A percentile compares a stretch with the other conserved stretches of the same genome.
Evolutionary conservation across 768 basidiomycete genomes (phyloP).

Genomic region (Lanmaoa pseudosensibilis): DNA sequence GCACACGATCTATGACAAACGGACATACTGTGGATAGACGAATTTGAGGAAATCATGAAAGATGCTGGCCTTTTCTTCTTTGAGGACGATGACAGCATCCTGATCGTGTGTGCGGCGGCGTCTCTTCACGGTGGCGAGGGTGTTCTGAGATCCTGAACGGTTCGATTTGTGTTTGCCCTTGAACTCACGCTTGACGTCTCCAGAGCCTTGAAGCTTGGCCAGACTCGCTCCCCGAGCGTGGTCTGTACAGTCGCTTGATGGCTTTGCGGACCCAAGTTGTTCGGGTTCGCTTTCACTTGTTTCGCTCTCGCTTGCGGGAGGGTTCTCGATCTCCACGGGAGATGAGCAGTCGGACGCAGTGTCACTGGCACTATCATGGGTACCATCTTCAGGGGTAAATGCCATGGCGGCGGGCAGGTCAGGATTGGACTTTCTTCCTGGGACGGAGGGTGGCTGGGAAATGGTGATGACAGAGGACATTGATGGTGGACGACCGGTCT

Average conservation of each 20-base stretch:
- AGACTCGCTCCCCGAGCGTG: slow-evolving; percentile 54
- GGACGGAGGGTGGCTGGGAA: slow-evolving; percentile 66
- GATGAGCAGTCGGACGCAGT: slow-evolving; percentile 42
- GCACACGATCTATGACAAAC: not conserved
- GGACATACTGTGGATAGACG: slow-evolving; percentile 85
- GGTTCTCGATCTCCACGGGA: slow-evolving; percentile 40
- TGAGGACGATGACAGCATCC: slow-evolving; percentile 85
- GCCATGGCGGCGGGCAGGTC: slow-evolving; percentile 55
- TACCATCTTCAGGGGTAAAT: slow-evolving; percentile 57
- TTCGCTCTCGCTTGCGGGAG: slow-evolving; percentile 35
- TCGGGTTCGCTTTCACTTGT: slow-evolving; percentile 38
- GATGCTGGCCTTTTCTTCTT: slow-evolving; percentile 84
- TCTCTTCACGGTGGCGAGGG: slow-evolving; percentile 43
- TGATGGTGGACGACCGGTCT: slow-evolving; percentile 77
- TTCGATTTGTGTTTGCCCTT: slow-evolving; percentile 25
- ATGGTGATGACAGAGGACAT: slow-evolving; percentile 85
- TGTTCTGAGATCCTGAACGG: slow-evolving; percentile 26
- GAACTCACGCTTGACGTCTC: slow-evolving; percentile 21
- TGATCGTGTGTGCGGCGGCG: slow-evolving; percentile 49
- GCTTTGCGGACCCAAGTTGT: slow-evolving; percentile 19
- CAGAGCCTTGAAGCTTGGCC: slow-evolving; percentile 54
- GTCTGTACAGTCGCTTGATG: slow-evolving; percentile 27
- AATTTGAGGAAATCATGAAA: slow-evolving; percentile 95
- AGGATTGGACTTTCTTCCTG: slow-evolving; percentile 45
- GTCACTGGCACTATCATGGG: slow-evolving; percentile 35